These are phyloP conservation scores for Fusarium sp. DNA, from an alignment of 2,329 filamentous ascomycete genomes.

Conservation along the genomic window DNA sequence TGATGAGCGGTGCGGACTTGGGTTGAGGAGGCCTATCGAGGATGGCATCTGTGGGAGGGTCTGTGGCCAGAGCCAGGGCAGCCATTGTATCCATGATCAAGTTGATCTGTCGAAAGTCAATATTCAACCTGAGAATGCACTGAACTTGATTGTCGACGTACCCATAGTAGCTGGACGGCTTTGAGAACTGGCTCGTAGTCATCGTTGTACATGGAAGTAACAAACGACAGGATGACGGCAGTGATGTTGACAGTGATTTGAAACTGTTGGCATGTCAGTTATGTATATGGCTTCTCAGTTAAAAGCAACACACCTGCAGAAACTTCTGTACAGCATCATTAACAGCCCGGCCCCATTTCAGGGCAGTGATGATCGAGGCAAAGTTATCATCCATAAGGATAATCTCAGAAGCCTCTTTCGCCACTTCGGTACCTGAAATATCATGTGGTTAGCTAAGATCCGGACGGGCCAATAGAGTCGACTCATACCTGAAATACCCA, in stretches of 20 bases:
- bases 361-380: not conserved
- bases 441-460: not conserved
- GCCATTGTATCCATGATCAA: slow-evolving; percentile 78
- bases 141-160: slow-evolving; percentile 71
- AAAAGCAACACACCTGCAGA: slow-evolving; percentile 59
- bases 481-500: not conserved
- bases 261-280: slow-evolving; percentile 52
- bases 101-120: slow-evolving; percentile 61
- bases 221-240: slow-evolving; percentile 72
- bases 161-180: slow-evolving; percentile 75
- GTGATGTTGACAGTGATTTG: slow-evolving; percentile 78
- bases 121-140: slow-evolving; percentile 70
- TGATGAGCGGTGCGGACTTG: slow-evolving; percentile 78
- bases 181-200: slow-evolving; percentile 73
- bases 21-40: slow-evolving; percentile 62
- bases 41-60: slow-evolving; percentile 48
- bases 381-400: not conserved
- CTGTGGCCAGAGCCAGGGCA: slow-evolving; percentile 67
- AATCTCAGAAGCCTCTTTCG: not conserved
- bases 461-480: not conserved
- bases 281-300: not conserved
- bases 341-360: slow-evolving; percentile 47
- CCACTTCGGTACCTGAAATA: slow-evolving; percentile 69
- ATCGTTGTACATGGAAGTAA: slow-evolving; percentile 68
- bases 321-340: slow-evolving; percentile 75